Base-by-base conservation (phyloP, 2,329 filamentous ascomycete genomes). In the Trichoderma asperellum region DNA sequence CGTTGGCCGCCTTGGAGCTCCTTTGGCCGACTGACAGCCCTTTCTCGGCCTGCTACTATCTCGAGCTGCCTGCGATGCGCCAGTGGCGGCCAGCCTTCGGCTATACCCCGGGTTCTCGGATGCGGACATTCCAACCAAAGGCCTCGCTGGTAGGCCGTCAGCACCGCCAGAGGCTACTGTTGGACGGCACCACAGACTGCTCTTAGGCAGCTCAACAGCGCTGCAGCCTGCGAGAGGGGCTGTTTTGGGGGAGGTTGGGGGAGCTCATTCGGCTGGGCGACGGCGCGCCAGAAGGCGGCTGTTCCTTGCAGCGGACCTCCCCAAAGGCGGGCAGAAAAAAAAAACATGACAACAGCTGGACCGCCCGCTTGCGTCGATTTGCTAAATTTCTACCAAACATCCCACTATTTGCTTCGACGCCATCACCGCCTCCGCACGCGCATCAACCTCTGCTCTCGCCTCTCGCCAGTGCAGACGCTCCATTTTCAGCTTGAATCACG, bases 321-420 rank as follows among this genome's bases (percentile, higher is more conserved):
- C 55, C 34, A 59, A 57, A 56, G 34, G 35, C 32, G 18, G 21
- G 37, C n/a, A 53, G 32, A 60, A 60, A 61, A 53, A 65, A 66
- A 62, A 60, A 71, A 70, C 63, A 73, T 63, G 68, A 69, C 71
- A 71, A 70, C 71, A 70, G 2, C 65, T 71, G 70, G 55, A 58
- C 55, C 65, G 60, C 49, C 67, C 60, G 59, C 60, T 70, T 67
- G 63, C 63, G 59, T 60, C 53, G 67, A 59, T 56, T 64, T 63
- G 71, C 70, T 71, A 72, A 73, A 70, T 73, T 73, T 74, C 71
- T 74, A 29, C 62, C 65, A 61, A 32, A 56, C 62, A 58, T 68
- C 69, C 60, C 67, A 58, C 71, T 53, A 34, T 21, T 43, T 57
- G 47, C 64, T 43, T 59, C 63, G 63, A 47, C 68, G 32, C 56